Evolutionary conservation across 352 stramenopile species (phyloP).

Genomic region (Globisporangium acanthophoron): DNA sequence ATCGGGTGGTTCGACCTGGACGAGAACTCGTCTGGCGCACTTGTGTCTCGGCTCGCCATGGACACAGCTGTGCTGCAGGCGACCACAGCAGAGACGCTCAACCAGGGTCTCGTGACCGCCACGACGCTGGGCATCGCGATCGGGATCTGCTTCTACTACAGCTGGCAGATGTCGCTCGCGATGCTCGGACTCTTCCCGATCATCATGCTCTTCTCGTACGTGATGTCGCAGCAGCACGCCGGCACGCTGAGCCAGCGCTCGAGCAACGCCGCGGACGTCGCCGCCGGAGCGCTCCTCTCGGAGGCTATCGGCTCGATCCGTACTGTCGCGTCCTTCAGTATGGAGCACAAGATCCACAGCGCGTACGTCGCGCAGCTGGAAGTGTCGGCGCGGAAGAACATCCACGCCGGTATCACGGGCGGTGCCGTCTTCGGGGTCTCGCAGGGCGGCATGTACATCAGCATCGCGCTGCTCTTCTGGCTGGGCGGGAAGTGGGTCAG

Average conservation of each 20-base stretch:
- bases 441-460: constrained; percentile 47
- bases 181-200: constrained; percentile 23
- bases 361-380: constrained; percentile 21
- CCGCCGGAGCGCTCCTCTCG: constrained; percentile 30
- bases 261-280: constrained; percentile 32
- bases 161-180: constrained; percentile 53
- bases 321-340: constrained; percentile 32
- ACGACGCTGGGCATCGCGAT: constrained; percentile 55
- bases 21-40: constrained; percentile 50
- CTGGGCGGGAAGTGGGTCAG: constrained; percentile 38
- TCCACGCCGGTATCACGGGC: constrained; percentile 31
- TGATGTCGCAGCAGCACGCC: constrained; percentile 31
- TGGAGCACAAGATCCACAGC: constrained; percentile 17
- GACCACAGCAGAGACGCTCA: constrained; percentile 64
- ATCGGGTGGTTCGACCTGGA: constrained; percentile 71
- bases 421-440: constrained; percentile 45
- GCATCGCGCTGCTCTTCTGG: constrained; percentile 67
- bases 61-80: constrained; percentile 72
- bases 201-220: constrained; percentile 26
- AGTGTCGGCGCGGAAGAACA: constrained; percentile 16
- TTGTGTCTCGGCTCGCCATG: constrained; percentile 56
- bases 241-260: constrained; percentile 29
- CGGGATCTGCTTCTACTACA: constrained; percentile 43
- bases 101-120: constrained; percentile 38
- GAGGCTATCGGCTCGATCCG: constrained; percentile 51